Conservation (phyloP, 2,329 filamentous ascomycete genomes). For the Chrysosporium keratinophilum region DNA sequence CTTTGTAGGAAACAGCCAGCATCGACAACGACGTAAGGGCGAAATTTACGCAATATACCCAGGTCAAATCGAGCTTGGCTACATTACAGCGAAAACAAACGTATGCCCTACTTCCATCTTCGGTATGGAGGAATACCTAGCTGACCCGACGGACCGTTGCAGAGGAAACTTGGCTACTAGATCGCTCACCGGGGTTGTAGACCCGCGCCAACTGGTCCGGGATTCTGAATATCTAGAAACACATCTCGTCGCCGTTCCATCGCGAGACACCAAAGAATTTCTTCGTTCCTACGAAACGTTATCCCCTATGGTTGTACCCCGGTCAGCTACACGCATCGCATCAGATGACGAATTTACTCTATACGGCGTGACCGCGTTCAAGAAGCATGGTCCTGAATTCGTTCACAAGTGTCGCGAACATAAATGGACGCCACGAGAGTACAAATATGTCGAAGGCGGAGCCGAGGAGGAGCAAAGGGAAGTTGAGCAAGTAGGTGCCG, state of each 20-base stretch:
- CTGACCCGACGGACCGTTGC: constrained; percentile 6
- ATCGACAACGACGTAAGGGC: constrained; percentile 93
- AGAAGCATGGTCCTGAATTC: constrained; percentile 80
- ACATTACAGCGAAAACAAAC: constrained; percentile 78
- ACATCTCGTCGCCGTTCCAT: constrained; percentile 81
- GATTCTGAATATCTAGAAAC: constrained; percentile 96
- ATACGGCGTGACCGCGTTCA: constrained; percentile 84
- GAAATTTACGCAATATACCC: constrained; percentile 91
- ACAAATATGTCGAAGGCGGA: constrained; percentile 83
- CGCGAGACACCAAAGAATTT: constrained; percentile 73
- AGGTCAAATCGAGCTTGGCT: constrained; percentile 73
- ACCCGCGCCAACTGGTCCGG: constrained; percentile 67
- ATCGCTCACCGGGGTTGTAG: constrained; percentile 79
- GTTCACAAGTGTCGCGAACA: constrained; percentile 83
- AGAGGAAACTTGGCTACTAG: constrained; percentile 91
- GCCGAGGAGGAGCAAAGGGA: constrained; percentile 82
- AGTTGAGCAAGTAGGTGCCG: constrained; percentile 66
- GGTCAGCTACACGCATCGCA: constrained; percentile 68
- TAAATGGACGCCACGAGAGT: constrained; percentile 90
- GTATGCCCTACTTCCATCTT: constrained; percentile 38
- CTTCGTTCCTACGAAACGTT: constrained; percentile 80
- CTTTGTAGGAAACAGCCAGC: constrained; percentile 64
- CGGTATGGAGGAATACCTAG: not conserved
- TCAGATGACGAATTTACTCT: constrained; percentile 83
- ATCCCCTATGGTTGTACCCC: constrained; percentile 82